Evolutionary conservation across 2,329 filamentous ascomycete species (phyloP).

Genomic region (Calonectria hongkongensis): DNA sequence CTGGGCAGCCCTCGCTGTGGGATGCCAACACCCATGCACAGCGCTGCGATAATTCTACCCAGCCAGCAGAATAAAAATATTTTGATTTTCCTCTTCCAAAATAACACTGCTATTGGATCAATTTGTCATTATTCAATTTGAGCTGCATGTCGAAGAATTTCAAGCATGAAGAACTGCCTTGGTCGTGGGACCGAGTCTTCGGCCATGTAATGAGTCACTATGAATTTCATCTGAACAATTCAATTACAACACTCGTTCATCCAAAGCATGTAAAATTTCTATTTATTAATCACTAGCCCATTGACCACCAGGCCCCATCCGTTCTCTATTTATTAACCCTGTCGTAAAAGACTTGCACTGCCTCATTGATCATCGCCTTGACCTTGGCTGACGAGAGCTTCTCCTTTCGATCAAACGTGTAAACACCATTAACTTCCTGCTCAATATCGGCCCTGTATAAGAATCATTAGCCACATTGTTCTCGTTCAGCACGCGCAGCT

Average conservation of each 20-base stretch:
- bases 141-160: not conserved
- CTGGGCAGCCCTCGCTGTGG: not conserved
- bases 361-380: constrained; percentile 74
- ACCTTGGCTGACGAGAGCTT: constrained; percentile 76
- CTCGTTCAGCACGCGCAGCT: no score
- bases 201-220: not conserved
- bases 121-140: not conserved
- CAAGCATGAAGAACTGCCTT: constrained; percentile 3
- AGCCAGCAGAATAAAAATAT: not conserved
- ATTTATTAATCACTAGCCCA: constrained; percentile 1
- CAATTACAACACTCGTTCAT: not conserved
- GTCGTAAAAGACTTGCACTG: constrained; percentile 67
- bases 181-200: not conserved
- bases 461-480: constrained; percentile 24
- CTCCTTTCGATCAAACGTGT: constrained; percentile 76
- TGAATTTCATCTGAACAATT: not conserved
- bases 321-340: constrained; percentile 43
- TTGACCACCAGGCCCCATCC: not conserved
- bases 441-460: constrained; percentile 73
- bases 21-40: not conserved
- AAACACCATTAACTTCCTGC: constrained; percentile 81
- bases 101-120: not conserved
- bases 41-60: not conserved
- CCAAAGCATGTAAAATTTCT: not conserved
- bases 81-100: not conserved